These are phyloP conservation scores for Panaeolus papilionaceus DNA, from an alignment of 768 basidiomycete genomes.

Conservation along the genomic window DNA sequence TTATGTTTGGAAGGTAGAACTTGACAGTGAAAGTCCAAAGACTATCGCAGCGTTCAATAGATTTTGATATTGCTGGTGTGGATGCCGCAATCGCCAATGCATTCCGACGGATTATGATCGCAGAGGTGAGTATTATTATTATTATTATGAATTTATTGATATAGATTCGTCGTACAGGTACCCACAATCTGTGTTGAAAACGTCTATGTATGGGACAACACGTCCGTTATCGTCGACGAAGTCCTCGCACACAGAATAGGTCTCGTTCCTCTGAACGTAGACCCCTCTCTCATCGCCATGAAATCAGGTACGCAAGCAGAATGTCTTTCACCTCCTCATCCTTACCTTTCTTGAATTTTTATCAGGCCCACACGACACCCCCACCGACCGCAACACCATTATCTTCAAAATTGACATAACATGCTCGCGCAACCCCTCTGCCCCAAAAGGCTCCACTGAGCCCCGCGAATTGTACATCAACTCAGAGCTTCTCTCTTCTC, in stretches of 20 bases:
- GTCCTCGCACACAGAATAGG: slow-evolving; percentile 93
- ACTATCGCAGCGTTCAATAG: slow-evolving; percentile 82
- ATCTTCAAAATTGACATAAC: slow-evolving; percentile 79
- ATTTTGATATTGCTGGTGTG: slow-evolving; percentile 95
- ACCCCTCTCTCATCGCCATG: slow-evolving; percentile 76
- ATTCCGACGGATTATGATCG: slow-evolving; percentile 88
- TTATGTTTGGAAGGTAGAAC: slow-evolving; percentile 57
- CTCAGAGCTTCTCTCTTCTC: slow-evolving; percentile 68
- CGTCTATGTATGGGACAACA: slow-evolving; percentile 95
- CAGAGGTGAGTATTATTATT: slow-evolving; percentile 68
- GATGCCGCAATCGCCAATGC: slow-evolving; percentile 98
- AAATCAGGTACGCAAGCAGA: slow-evolving; percentile 42
- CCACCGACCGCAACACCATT: slow-evolving; percentile 90
- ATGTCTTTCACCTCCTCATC: not conserved
- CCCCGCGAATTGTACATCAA: slow-evolving; percentile 74
- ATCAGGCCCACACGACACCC: slow-evolving; percentile 53
- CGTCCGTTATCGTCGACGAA: slow-evolving; percentile 92
- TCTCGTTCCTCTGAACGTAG: slow-evolving; percentile 86
- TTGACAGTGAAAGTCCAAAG: slow-evolving; percentile 77
- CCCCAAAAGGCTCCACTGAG: slow-evolving; percentile 58
- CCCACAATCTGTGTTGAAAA: slow-evolving; percentile 91
- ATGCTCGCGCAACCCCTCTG: slow-evolving; percentile 67
- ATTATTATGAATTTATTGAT: not conserved
- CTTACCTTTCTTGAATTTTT: not conserved
- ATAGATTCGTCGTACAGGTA: slow-evolving; percentile 55